These are phyloP conservation scores for Tetrapisispora arboricola DNA, from an alignment of 805 yeast genomes.

Conservation along the genomic window DNA sequence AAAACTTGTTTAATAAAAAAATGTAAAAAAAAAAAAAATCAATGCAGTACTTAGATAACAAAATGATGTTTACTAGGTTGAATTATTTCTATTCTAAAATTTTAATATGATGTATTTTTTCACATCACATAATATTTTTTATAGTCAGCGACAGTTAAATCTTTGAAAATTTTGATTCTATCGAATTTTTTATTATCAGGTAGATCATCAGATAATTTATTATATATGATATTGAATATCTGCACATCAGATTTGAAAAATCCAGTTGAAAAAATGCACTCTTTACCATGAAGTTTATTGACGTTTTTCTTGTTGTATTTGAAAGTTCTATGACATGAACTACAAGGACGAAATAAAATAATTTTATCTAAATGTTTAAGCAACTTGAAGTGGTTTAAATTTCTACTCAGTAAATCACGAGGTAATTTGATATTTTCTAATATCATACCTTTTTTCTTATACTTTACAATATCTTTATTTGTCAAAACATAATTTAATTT, in stretches of 20 bases:
- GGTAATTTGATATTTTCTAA: constrained; percentile 1
- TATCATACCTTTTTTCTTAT: neutral
- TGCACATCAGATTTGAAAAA: constrained; percentile 52
- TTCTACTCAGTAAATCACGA: neutral
- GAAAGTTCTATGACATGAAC: constrained; percentile 35
- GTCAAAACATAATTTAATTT: constrained; percentile 16
- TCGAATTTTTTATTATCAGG: too few relatives aligned
- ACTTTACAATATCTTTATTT: constrained; percentile 8
- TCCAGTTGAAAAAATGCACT: constrained; percentile 52
- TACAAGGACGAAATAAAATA: constrained; percentile 45
- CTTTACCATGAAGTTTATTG: constrained; percentile 27
- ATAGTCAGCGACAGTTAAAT: neutral
- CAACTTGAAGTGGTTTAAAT: constrained; percentile 3
- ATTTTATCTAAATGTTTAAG: constrained; percentile 25
- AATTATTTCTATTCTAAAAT: neutral
- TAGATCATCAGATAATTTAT: neutral
- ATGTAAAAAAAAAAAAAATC: too few relatives aligned
- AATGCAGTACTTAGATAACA: too few relatives aligned
- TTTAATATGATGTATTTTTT: neutral
- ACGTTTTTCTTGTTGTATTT: constrained; percentile 6
- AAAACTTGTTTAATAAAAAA: too few relatives aligned
- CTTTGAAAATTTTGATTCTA: neutral
- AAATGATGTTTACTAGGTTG: too few relatives aligned
- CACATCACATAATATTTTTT: neutral
- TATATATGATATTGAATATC: constrained; percentile 13